Evolutionary conservation across 768 basidiomycete species (phyloP).

Genomic region (Termitomyces sp.): DNA sequence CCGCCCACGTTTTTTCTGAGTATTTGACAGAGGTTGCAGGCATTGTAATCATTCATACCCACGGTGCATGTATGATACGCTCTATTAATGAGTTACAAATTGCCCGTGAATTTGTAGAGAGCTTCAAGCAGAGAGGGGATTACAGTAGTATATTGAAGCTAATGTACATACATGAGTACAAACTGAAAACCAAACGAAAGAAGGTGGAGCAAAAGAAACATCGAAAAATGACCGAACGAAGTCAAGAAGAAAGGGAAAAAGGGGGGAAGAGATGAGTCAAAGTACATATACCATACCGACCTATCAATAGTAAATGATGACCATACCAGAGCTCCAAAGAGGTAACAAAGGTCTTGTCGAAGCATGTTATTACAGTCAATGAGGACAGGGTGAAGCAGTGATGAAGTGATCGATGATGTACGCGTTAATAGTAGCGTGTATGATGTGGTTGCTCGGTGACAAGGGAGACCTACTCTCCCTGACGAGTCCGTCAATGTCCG

Average conservation of each 20-base stretch:
- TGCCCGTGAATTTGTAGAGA: background rate
- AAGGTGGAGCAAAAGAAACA: background rate
- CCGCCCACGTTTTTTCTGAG: background rate
- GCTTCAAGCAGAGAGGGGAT: background rate
- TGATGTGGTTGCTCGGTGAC: background rate
- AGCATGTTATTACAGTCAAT: background rate
- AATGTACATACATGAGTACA: conserved; percentile 1
- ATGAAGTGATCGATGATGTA: background rate
- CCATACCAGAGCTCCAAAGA: background rate
- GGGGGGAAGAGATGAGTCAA: background rate
- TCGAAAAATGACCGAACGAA: background rate
- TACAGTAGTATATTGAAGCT: background rate
- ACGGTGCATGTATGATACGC: background rate
- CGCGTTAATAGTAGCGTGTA: background rate
- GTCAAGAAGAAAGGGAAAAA: background rate
- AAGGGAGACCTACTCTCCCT: background rate
- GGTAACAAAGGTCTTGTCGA: background rate
- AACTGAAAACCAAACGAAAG: background rate
- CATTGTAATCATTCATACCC: background rate
- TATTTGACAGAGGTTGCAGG: background rate
- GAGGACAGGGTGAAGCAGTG: background rate
- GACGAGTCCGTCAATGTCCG: background rate
- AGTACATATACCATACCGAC: background rate
- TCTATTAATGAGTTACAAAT: background rate
- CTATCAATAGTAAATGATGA: background rate